Conservation (phyloP, 2,329 filamentous ascomycete genomes). For the Erysiphe neolycopersici region DNA sequence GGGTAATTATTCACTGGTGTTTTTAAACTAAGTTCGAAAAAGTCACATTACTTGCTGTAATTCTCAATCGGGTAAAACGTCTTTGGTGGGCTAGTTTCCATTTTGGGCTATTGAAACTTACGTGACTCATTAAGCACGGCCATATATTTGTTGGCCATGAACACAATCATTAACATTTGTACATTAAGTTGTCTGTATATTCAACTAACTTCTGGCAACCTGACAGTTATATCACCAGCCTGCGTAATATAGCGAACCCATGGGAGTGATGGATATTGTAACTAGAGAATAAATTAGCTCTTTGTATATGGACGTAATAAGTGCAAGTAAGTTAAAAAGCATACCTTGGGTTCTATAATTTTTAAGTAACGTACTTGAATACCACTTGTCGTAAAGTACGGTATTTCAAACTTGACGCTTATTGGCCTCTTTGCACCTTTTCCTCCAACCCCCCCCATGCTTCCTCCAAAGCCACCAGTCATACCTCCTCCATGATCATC, state of each 20-base stretch:
- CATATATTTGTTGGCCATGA: too few relatives aligned
- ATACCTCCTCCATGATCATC: constrained; percentile 91
- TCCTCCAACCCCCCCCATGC: constrained; percentile 72
- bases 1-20: too few relatives aligned
- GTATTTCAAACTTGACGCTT: constrained; percentile 98
- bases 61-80: too few relatives aligned
- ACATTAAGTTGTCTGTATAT: too few relatives aligned
- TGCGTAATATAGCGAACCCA: constrained; percentile 99
- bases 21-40: too few relatives aligned
- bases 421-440: constrained; percentile 88
- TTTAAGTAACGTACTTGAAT: constrained; percentile 97
- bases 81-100: too few relatives aligned
- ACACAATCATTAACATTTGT: too few relatives aligned
- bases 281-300: constrained; percentile 20
- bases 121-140: too few relatives aligned
- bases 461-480: constrained; percentile 91
- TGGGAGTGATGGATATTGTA: constrained; percentile 92
- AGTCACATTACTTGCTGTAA: too few relatives aligned
- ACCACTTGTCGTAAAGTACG: constrained; percentile 99
- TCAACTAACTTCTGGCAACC: constrained; percentile 44
- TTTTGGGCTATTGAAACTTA: too few relatives aligned
- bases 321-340: constrained; percentile 9
- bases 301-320: background rate
- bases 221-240: constrained; percentile 84
- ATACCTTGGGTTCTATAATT: constrained; percentile 96